Evolutionary conservation across 2,329 filamentous ascomycete genomes (phyloP), one percentile per base, ranked within the genome.

Genomic region (Ophiocordyceps camponoti-rufipedis): DNA sequence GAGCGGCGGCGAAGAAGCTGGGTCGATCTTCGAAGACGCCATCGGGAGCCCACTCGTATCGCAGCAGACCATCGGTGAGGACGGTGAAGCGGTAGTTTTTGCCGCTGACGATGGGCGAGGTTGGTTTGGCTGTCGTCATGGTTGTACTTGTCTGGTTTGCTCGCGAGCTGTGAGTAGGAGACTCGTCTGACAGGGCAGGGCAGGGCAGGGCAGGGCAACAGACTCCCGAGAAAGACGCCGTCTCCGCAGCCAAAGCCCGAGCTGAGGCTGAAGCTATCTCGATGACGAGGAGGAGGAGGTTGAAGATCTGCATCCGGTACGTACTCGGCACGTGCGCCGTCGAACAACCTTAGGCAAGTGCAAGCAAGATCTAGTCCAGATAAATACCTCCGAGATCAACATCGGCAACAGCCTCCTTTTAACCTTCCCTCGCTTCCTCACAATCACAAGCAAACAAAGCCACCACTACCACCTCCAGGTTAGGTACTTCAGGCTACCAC

Each of bases 1-100:
- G 65, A 49, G 74, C 70, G 46, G 74, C 63, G n/a, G 75, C 77
- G 53, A 80, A 75, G 10, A 71, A 72, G 0, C 74, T 79, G 0
- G 73, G 71, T 5, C 75, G 68, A 54, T 81, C 75, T 54, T 80
- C 77, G 51, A 80, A 81, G 32, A 61, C 53, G 43, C 70, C 67
- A 49, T 80, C 75, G 11, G 66, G 61, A 1, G 75, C 68, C 73
- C 74, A 81, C 58, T 80, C 76, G 49, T 73, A 78, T 31, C 77
- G 71, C 28, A 80, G 50, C 2, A 80, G 61, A 2, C 69, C 63
- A 44, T 76, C 68, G 10, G 66, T 69, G 43, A 81, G 62, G 42
- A 80, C 50, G 9, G 71, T 78, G 55, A 80, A 80, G 45, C 76
- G 71, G 56, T 73, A 80, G 43, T 70, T 53, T 16, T 51, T 48